A percentile compares a stretch with the other conserved stretches of the same genome.
These are phyloP conservation scores for Fusarium veterinarium DNA, from an alignment of 2,329 filamentous ascomycete genomes.

Conservation along the genomic window DNA sequence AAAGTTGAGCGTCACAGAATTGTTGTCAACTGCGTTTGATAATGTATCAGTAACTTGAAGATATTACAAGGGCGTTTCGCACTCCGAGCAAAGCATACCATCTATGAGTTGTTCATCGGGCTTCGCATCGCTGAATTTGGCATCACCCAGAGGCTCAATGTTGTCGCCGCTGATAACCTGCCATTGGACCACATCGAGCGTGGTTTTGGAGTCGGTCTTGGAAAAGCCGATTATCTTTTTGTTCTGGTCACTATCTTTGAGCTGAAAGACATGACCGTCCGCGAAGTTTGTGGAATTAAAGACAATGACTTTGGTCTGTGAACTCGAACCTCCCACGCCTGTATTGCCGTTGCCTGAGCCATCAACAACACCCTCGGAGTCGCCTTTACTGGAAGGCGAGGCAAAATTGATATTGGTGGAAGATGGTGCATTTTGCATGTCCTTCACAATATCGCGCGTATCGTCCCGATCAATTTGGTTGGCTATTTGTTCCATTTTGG, in stretches of 20 bases:
- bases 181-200: constrained; percentile 2
- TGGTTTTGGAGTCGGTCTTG: neutral
- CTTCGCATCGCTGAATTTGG: neutral
- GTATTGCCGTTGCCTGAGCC: neutral
- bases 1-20: constrained; percentile 2
- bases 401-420: neutral
- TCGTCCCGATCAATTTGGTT: constrained; percentile 3
- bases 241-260: neutral
- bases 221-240: neutral
- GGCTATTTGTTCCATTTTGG: constrained; percentile 27
- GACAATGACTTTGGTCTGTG: neutral
- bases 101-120: neutral
- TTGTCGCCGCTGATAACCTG: neutral
- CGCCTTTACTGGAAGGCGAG: neutral
- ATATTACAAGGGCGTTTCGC: neutral
- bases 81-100: neutral
- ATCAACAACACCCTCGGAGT: neutral
- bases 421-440: neutral
- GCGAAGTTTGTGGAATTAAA: neutral
- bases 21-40: neutral
- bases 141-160: neutral
- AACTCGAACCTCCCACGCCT: neutral
- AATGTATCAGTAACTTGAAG: neutral
- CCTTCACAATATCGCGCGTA: neutral
- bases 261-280: neutral